Conservation (phyloP, 192 early-diverging fungal genomes). For the Spizellomyces punctatus region DNA sequence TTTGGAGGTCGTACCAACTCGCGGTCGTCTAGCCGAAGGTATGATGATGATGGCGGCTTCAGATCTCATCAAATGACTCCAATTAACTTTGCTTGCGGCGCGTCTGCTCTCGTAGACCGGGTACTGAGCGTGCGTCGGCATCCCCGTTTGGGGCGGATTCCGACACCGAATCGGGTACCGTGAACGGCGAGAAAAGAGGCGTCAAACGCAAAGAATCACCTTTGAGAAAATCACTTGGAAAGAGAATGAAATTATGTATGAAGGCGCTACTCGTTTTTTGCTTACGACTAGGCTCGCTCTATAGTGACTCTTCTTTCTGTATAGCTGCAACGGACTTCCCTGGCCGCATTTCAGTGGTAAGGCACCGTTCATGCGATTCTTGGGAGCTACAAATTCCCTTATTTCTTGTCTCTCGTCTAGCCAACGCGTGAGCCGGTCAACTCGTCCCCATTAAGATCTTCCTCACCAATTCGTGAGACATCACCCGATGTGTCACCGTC, state of each 20-base stretch:
- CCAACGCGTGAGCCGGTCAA: background rate
- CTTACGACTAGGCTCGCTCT: too few relatives aligned
- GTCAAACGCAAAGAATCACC: constrained; percentile 25
- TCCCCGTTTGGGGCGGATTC: constrained; percentile 40
- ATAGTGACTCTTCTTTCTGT: background rate
- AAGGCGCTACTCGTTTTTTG: too few relatives aligned
- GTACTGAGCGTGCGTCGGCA: constrained; percentile 12
- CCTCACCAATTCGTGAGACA: background rate
- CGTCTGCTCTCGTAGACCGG: background rate
- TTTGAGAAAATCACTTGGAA: constrained; percentile 14
- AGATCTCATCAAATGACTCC: background rate
- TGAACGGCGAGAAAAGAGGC: background rate
- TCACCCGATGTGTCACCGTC: background rate
- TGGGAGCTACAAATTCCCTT: background rate
- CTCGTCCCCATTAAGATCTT: background rate
- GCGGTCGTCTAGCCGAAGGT: constrained; percentile 61
- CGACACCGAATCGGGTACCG: constrained; percentile 27
- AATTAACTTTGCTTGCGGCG: background rate
- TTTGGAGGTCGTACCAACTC: constrained; percentile 67
- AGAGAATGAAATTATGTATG: constrained; percentile 26
- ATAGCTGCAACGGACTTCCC: background rate
- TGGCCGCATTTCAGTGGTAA: background rate
- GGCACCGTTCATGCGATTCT: background rate
- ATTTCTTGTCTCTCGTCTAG: background rate
- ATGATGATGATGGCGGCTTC: background rate